Evolutionary conservation across 768 basidiomycete species (phyloP).

Genomic region (Auriscalpium orientale): DNA sequence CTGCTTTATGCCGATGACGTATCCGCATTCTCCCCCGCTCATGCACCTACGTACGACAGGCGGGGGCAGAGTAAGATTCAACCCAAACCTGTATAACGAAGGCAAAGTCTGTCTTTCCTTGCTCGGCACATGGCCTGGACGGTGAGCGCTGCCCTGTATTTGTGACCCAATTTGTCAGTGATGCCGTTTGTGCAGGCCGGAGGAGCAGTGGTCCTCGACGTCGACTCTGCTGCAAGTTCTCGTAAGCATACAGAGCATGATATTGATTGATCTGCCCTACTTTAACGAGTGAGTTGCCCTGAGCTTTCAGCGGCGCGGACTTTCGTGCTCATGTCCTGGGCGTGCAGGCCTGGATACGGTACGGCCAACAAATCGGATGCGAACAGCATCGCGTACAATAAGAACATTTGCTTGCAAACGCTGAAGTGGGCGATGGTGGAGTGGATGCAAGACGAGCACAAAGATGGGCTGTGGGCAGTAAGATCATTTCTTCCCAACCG

Average conservation of each 20-base stretch:
- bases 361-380: slow-evolving; percentile 27
- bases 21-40: slow-evolving; percentile 39
- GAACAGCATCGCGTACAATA: slow-evolving; percentile 40
- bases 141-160: slow-evolving; percentile 18
- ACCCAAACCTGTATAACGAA: slow-evolving; percentile 44
- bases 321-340: no score
- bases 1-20: slow-evolving; percentile 45
- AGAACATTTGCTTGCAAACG: slow-evolving; percentile 34
- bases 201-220: slow-evolving; percentile 38
- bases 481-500: slow-evolving; percentile 5
- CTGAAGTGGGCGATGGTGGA: slow-evolving; percentile 46
- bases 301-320: no score
- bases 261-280: slow-evolving; percentile 44
- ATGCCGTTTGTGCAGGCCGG: slow-evolving; percentile 20
- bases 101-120: slow-evolving; percentile 50
- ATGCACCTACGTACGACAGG: slow-evolving; percentile 50
- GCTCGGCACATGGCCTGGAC: slow-evolving; percentile 49
- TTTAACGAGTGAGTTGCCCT: slow-evolving; percentile 43
- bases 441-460: slow-evolving; percentile 39
- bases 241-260: slow-evolving; percentile 54
- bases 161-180: neutral
- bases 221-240: slow-evolving; percentile 52
- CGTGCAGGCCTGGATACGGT: slow-evolving; percentile 40
- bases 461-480: slow-evolving; percentile 40
- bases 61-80: slow-evolving; percentile 42